Base-by-base conservation (phyloP, 176 grass and related monocot species). In the Luzula sylvatica region DNA sequence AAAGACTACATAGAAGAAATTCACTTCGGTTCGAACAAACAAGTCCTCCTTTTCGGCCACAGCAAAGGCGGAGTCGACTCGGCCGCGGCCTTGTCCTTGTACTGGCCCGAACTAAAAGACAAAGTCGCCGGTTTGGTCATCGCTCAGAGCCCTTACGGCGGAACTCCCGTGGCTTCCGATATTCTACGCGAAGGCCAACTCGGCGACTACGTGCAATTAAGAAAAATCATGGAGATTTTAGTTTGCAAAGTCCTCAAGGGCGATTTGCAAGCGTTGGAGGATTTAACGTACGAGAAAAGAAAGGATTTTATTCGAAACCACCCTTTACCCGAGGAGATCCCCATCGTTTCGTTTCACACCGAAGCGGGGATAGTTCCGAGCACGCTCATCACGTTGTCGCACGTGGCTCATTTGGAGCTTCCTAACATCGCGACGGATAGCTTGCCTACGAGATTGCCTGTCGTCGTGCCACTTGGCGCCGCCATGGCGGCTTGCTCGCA, bases 1-100 rank as follows among this genome's bases (percentile, higher is more conserved):
- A 94, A 83, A 68, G 75, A 94, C 19, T 94, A 87, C 56, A 87
- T 94, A 50, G 88, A 94, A 70, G 88, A 94, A 63, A 94, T 95
- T 53, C 83, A 78, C 35, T 88, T 79, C 76, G 89, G 89, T 42
- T 74, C 83, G 25, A 63, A 66, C 76, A 95, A 95, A 54, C 73
- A 81, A 18, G 80, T 95, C 18, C 56, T 95, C 51, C 72, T 95
- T 62, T 76, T 95, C 11, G 83, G 89, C 22, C 89, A 95, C 62
- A 95, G 89, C 67, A 88, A 95, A 71, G 89, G 89, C 3, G 83
- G 89, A 58, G 83, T 95, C 51, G 89, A 95, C 69, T 55, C 89
- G 1, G 80, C 89, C 26, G 83, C 89, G 56, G 83, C 89, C 15
- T 65, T 95, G 12, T 84, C 76, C 53, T 66, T 95, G 17, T 88